Percentiles rank a stretch among this genome's conserved stretches.
Evolutionary conservation across 73 alveolate species (phyloP).

Genomic region (Paramecium octaurelia): DNA sequence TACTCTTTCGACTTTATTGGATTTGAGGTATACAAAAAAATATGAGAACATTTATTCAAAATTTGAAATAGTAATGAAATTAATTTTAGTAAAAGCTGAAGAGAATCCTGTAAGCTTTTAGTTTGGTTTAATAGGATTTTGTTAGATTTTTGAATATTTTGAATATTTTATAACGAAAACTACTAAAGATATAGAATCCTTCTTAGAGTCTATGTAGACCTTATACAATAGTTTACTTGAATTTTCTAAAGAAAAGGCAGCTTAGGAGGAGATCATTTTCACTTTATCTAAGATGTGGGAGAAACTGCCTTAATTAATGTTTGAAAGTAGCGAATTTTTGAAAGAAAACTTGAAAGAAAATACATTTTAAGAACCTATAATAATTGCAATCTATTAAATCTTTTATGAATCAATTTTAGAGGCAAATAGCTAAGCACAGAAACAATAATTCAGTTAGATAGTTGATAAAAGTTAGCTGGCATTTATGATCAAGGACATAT

Average conservation of each 20-base stretch:
- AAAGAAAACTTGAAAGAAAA: neutral
- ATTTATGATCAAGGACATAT: neutral
- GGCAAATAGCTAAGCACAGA: neutral
- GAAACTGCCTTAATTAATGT: slow-evolving; percentile 11
- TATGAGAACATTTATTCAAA: neutral
- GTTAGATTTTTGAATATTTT: slow-evolving; percentile 13
- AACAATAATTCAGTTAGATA: neutral
- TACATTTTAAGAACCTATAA: neutral
- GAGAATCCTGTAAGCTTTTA: neutral
- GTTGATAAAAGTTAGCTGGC: neutral
- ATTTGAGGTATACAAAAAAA: neutral
- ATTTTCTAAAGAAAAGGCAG: neutral
- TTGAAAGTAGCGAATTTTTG: neutral
- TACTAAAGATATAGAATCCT: neutral
- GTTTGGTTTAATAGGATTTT: slow-evolving; percentile 12
- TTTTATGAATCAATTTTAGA: slow-evolving; percentile 16
- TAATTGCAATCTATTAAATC: neutral
- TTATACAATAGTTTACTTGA: neutral
- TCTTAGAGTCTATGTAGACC: neutral
- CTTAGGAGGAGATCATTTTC: neutral
- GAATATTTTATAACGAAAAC: neutral
- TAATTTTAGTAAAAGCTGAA: neutral
- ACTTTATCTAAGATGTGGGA: slow-evolving; percentile 27
- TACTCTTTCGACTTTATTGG: neutral
- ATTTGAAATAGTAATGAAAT: slow-evolving; percentile 22